Base-by-base conservation (phyloP, 1,284 basidiomycete species). In the Entoloma clypeatum region DNA sequence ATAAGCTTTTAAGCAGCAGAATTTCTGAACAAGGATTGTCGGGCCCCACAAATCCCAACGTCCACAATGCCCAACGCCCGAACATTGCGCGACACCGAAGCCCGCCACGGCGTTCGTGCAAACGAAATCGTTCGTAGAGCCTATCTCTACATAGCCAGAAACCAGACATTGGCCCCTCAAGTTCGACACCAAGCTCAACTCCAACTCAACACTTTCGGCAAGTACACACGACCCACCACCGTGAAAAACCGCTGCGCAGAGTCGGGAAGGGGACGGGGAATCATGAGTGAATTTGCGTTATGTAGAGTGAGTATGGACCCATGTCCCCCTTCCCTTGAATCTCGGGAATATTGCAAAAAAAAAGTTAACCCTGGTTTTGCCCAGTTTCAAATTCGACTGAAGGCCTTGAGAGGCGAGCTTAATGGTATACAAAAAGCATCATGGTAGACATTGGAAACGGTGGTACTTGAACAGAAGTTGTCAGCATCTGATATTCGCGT, bases 111-210 rank as follows among this genome's bases (percentile, higher is more conserved):
- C 40, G 82, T 88, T 45, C 70, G 72, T 39, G 75, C 80, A 29
- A 81, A 83, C 57, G 92, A 96, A 62, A 71, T 93, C 38, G 71
- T 82, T 29, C 82, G 92, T 18, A 74, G 90, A 41, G 92, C 92
- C 0, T 92, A 92, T 63, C 81, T 95, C 45, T 91, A 81, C 63
- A 85, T 95, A 50, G 91, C 92, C 14, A 79, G 92, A 50, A 95
- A 96, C 66, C 82, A 90, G 58, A 78, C 80, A 0, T 68, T 95
- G 8, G 82, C 92, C 5, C 71, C 86, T 4, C 83, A 90, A 57
- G 78, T 96, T 40, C 86, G 95, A 45, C 92, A 95, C 65, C 90
- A 94, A 58, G 94, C 95, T n/a, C 94, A 97, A 63, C 72, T 97
- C 44, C 90, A 95, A 58, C 75, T 98, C 41, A 95, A 94, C 65